These are phyloP conservation scores for Amaranthus tricolor DNA, from an alignment of 179 eudicot genomes.

Conservation along the genomic window DNA sequence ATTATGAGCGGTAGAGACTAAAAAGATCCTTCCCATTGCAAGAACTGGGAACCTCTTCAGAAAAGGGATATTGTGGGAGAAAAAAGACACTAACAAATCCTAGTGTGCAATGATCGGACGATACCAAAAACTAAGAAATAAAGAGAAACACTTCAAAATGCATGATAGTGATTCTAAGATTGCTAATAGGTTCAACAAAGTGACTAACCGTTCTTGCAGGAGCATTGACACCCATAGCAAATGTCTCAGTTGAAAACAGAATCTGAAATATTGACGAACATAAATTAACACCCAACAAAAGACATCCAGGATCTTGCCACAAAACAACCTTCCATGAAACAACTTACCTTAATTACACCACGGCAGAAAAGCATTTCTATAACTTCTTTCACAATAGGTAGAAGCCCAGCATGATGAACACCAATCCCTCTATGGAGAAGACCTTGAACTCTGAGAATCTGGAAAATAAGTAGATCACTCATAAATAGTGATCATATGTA, in stretches of 20 bases:
- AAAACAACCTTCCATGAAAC: background rate
- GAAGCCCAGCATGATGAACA: slow-evolving; percentile 97
- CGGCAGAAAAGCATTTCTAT: slow-evolving; percentile 99
- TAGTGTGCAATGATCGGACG: slow-evolving; percentile 6
- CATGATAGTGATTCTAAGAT: background rate
- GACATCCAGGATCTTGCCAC: too few species aligned
- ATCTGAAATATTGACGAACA: slow-evolving; percentile 43
- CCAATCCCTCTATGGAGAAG: slow-evolving; percentile 93
- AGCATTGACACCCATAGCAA: slow-evolving; percentile 99
- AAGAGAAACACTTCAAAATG: background rate
- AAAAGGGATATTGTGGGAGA: background rate
- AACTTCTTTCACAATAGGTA: slow-evolving; percentile 98
- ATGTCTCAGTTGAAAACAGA: slow-evolving; percentile 95
- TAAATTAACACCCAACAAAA: background rate
- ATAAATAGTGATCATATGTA: slow-evolving; percentile 13
- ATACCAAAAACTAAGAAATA: background rate
- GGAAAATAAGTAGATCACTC: slow-evolving; percentile 19
- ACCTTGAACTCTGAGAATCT: slow-evolving; percentile 87
- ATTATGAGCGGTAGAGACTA: background rate
- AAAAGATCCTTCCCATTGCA: background rate
- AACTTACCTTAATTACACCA: slow-evolving; percentile 85
- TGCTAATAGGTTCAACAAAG: slow-evolving; percentile 6
- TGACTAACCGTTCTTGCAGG: slow-evolving; percentile 95
- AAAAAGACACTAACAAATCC: background rate
- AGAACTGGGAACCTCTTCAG: background rate